Evolutionary conservation across 345 rosid species (phyloP).

Genomic region (Isatis tinctoria): DNA sequence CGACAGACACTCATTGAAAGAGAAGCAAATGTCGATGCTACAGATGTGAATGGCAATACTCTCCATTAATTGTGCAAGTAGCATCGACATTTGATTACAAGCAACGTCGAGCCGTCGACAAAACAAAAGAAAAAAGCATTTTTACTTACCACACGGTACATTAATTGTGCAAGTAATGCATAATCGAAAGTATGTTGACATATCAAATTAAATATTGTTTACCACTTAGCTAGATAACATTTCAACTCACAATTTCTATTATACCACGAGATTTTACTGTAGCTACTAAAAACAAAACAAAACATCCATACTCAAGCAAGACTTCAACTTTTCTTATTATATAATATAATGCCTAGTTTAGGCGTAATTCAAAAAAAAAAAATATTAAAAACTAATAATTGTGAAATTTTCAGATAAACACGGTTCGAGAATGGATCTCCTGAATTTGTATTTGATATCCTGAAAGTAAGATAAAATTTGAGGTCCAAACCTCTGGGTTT

Average conservation of each 20-base stretch:
- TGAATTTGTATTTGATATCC: too few species aligned
- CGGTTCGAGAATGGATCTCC: too few species aligned
- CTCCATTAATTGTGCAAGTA: too few species aligned
- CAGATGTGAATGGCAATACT: too few species aligned
- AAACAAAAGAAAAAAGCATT: neutral
- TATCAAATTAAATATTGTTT: constrained; percentile 1
- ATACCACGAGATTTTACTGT: constrained; percentile 9
- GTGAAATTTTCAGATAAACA: too few species aligned
- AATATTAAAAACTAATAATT: too few species aligned
- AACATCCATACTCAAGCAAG: neutral
- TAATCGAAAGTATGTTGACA: constrained; percentile 23
- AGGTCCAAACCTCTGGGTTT: neutral
- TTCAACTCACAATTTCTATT: constrained; percentile 8
- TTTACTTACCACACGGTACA: constrained; percentile 20
- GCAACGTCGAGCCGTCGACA: constrained; percentile 23
- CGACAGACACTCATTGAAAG: too few species aligned
- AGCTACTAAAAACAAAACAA: neutral
- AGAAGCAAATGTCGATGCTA: too few species aligned
- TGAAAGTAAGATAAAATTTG: too few species aligned
- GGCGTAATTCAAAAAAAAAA: too few species aligned
- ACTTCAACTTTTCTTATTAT: constrained; percentile 2
- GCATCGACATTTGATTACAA: constrained; percentile 26
- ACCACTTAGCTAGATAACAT: neutral
- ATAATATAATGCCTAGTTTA: too few species aligned
- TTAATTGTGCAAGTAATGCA: constrained; percentile 26